Percentiles rank a stretch among this genome's conserved stretches.
Conservation (phyloP, 192 early-diverging fungal genomes). For the Podila horticola region DNA sequence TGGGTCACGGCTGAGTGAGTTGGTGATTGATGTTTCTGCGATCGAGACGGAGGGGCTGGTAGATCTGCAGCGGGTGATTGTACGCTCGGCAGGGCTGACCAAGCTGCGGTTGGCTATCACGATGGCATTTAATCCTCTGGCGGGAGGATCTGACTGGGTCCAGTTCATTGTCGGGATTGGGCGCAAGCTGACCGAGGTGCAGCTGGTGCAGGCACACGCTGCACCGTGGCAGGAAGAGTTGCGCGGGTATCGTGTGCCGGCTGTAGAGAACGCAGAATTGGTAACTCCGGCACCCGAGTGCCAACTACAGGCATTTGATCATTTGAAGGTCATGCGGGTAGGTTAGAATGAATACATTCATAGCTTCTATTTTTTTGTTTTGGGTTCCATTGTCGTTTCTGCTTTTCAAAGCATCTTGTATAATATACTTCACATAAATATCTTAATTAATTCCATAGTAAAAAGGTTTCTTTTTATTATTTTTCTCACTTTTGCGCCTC, state of each 20-base stretch:
- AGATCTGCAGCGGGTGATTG: neutral
- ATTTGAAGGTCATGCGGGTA: too few relatives aligned
- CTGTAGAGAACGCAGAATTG: neutral
- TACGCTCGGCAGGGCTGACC: neutral
- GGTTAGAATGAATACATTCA: too few relatives aligned
- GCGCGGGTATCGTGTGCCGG: neutral
- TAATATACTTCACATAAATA: too few relatives aligned
- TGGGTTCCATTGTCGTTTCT: too few relatives aligned
- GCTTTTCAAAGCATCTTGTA: too few relatives aligned
- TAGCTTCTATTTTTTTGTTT: too few relatives aligned
- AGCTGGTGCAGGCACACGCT: neutral
- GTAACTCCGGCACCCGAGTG: too few relatives aligned
- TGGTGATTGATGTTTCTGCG: neutral
- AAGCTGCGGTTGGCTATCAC: neutral
- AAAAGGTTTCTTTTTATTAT: too few relatives aligned
- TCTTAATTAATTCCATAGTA: too few relatives aligned
- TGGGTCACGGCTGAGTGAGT: neutral
- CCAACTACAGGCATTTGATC: too few relatives aligned
- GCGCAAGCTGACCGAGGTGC: neutral
- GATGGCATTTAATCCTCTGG: neutral
- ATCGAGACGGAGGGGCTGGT: neutral
- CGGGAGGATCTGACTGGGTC: neutral
- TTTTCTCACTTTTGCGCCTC: too few relatives aligned
- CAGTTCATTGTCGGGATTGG: neutral
- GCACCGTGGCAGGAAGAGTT: neutral